Conservation (phyloP, 2,329 filamentous ascomycete genomes). For the Gaeumannomyces tritici region DNA sequence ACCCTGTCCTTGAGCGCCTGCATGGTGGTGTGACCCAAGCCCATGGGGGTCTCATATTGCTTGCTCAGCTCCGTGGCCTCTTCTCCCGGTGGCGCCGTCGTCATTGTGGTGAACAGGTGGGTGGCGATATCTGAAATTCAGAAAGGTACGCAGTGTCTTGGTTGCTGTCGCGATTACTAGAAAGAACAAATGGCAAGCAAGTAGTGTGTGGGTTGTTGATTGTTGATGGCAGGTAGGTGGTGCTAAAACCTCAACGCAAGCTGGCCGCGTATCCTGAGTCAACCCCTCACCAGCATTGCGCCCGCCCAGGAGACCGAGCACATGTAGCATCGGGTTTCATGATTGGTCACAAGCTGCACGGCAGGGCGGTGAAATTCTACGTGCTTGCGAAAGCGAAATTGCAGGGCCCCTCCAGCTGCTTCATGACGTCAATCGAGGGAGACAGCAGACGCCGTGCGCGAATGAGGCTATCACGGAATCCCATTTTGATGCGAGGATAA, state of each 20-base stretch:
- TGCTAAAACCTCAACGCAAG: too few species aligned
- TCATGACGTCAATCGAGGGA: not conserved
- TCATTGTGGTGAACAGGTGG: not conserved
- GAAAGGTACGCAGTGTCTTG: not conserved
- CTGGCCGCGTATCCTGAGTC: too few species aligned
- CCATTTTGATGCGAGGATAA: too few species aligned
- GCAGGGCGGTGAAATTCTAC: too few species aligned
- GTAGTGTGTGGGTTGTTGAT: not conserved
- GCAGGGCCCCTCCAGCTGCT: not conserved
- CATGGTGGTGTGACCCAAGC: conserved; percentile 34
- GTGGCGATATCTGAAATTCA: too few species aligned
- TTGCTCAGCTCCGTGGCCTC: conserved; percentile 28
- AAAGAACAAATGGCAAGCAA: too few species aligned
- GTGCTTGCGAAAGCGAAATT: not conserved
- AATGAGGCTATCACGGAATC: not conserved
- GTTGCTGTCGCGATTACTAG: too few species aligned
- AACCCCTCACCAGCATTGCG: not conserved
- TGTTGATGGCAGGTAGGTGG: not conserved
- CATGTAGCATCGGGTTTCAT: too few species aligned
- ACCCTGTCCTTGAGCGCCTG: conserved; percentile 46
- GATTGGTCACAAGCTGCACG: too few species aligned
- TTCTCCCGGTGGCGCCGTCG: conserved; percentile 5
- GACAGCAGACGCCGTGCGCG: not conserved
- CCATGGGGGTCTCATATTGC: conserved; percentile 35
- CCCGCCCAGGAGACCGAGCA: not conserved